phyloP scores from a whole-genome alignment of 176 grass and related monocot genomes.

The Bonia amplexicaulis region DNA sequence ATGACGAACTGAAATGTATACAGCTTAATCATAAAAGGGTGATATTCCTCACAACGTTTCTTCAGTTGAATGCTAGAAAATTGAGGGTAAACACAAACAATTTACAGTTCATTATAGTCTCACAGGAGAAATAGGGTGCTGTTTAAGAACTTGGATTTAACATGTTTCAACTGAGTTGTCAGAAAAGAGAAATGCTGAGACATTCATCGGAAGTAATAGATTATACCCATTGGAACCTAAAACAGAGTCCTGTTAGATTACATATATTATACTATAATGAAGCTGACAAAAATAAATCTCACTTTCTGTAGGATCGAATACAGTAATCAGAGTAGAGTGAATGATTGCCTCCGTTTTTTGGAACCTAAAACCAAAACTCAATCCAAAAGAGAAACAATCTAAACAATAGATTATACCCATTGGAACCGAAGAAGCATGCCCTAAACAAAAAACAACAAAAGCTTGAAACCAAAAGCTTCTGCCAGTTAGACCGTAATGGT shows the following conservation, averaged over 20 bases:
- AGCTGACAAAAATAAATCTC: not conserved
- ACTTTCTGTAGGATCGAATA: not conserved
- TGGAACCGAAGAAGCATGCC: too few species aligned
- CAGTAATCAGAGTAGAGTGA: too few species aligned
- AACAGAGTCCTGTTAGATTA: not conserved
- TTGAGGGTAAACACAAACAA: not conserved
- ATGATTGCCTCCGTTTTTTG: too few species aligned
- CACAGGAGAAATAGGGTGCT: not conserved
- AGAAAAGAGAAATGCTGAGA: not conserved
- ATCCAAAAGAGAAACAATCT: too few species aligned
- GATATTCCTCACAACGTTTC: not conserved
- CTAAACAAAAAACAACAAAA: too few species aligned
- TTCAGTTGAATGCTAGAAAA: not conserved
- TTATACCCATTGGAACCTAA: too few species aligned
- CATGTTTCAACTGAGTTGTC: not conserved
- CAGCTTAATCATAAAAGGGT: not conserved
- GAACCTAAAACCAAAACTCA: too few species aligned
- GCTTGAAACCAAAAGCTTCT: too few species aligned
- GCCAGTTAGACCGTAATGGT: too few species aligned
- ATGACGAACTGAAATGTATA: not conserved
- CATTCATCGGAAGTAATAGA: not conserved
- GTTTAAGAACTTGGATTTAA: not conserved
- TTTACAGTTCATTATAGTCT: not conserved
- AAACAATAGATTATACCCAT: too few species aligned
- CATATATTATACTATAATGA: not conserved